Percentiles rank a stretch among this genome's conserved stretches.
Conservation (phyloP, 2,329 filamentous ascomycete species). For the Verticillium nubilum region DNA sequence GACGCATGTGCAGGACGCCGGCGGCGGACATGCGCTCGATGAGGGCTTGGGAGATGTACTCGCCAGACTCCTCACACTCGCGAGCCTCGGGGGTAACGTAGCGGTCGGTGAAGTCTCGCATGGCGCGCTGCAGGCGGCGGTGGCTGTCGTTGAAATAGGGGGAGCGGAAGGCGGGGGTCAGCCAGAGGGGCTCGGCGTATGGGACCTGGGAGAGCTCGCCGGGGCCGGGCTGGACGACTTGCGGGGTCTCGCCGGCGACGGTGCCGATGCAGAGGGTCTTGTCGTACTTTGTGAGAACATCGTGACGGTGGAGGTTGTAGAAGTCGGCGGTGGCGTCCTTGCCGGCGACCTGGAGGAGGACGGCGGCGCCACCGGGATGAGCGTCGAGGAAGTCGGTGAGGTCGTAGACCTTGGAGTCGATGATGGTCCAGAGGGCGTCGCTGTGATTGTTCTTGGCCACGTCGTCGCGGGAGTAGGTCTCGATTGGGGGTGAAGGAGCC, state of each 20-base stretch:
- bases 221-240: constrained; percentile 62
- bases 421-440: constrained; percentile 75
- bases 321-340: constrained; percentile 77
- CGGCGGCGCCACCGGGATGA: constrained; percentile 76
- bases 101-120: constrained; percentile 67
- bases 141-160: constrained; percentile 80
- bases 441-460: constrained; percentile 72
- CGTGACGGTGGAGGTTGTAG: constrained; percentile 88
- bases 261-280: constrained; percentile 66
- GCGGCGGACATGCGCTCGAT: constrained; percentile 73
- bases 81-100: constrained; percentile 70
- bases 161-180: constrained; percentile 68
- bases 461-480: constrained; percentile 55
- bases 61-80: constrained; percentile 69
- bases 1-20: constrained; percentile 73
- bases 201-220: constrained; percentile 74
- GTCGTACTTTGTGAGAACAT: constrained; percentile 78
- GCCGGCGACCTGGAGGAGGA: constrained; percentile 75
- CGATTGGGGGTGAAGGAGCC: constrained; percentile 26
- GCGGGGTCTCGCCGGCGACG: constrained; percentile 66
- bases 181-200: constrained; percentile 81
- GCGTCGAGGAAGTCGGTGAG: constrained; percentile 79
- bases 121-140: constrained; percentile 58
- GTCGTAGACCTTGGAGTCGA: constrained; percentile 85
- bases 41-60: constrained; percentile 64